Evolutionary conservation across 805 yeast species (phyloP), one percentile per base, ranked within the genome.

Genomic region (Zygoascus tannicola): DNA sequence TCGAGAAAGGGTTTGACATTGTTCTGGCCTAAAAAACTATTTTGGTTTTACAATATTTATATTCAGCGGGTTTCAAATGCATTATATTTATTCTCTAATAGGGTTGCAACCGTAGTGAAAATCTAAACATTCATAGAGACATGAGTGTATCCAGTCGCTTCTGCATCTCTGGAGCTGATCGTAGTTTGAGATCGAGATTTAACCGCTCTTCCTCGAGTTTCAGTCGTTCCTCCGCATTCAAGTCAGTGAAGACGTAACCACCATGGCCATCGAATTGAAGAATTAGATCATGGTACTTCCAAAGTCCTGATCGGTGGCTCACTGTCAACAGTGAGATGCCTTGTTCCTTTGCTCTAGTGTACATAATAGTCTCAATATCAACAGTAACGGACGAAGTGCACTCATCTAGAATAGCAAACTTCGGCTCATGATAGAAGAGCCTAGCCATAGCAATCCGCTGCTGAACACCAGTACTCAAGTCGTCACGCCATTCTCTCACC

Each of bases 381-480:
- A 92, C 85, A 0, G 96, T 80, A 2, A 88, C 94, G 1, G 95
- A 90, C 3, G 95, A 85, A 0, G 97, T 88, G 63, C 96, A 88
- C 67, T 88, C 97, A 65, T 88, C 97, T 51, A 88, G 68, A 21
- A 88, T 95, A 0, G 97, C 97, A 70, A 87, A 88, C 61, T 78
- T 82, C 1, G 97, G 97, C 55, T 74, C 73, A 62, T 88, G 96
- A 59, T 87, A 88, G 58, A 84, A 88, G 63, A 88, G 70, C 56
- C 97, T 74, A 2, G 94, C 95, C 83, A 90, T 81, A 12, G 96
- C 96, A 50, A 88, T 70, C 54, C 95, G 70, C 61, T 88, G 97
- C 62, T 88, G 96, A 20, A 88, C 94, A 22, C 97, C 97, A 50
- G 81, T 79, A 1, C 94, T 81, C 49, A 88, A 68, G 52, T 87